A percentile compares a stretch with the other conserved stretches of the same genome.
These are phyloP conservation scores for Hyaloscypha finlandica DNA, from an alignment of 495 filamentous ascomycete genomes.

Conservation along the genomic window DNA sequence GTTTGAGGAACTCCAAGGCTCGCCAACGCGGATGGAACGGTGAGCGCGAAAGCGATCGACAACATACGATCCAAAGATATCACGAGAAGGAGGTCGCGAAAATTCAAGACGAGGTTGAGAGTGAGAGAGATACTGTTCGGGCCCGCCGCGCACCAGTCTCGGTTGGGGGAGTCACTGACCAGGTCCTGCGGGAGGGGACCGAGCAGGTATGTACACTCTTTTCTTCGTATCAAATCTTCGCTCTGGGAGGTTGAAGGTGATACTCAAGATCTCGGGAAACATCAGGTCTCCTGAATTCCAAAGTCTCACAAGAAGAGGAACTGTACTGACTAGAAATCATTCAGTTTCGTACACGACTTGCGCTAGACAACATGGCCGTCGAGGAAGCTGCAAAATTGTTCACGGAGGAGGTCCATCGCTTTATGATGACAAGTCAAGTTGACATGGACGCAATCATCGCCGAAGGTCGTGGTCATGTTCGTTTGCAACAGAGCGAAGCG, in stretches of 20 bases:
- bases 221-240: too few relatives aligned
- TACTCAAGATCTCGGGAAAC: too few relatives aligned
- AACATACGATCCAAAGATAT: neutral
- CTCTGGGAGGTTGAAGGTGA: too few relatives aligned
- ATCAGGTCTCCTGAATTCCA: too few relatives aligned
- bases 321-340: too few relatives aligned
- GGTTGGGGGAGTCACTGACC: neutral
- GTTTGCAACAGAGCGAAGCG: neutral
- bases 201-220: neutral
- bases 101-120: neutral
- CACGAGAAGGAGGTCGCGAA: slow-evolving; percentile 1
- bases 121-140: neutral
- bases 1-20: slow-evolving; percentile 4
- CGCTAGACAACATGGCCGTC: neutral
- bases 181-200: neutral
- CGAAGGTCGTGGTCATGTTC: neutral
- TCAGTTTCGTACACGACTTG: neutral
- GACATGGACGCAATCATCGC: neutral
- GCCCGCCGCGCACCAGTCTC: neutral
- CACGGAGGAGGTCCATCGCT: neutral
- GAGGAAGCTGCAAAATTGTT: neutral
- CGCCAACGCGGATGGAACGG: slow-evolving; percentile 18
- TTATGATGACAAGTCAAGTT: neutral
- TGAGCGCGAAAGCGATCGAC: slow-evolving; percentile 3
- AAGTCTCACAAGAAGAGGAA: too few relatives aligned